These are phyloP conservation scores for Colletotrichum godetiae DNA, from an alignment of 2,329 filamentous ascomycete species.

Conservation along the genomic window DNA sequence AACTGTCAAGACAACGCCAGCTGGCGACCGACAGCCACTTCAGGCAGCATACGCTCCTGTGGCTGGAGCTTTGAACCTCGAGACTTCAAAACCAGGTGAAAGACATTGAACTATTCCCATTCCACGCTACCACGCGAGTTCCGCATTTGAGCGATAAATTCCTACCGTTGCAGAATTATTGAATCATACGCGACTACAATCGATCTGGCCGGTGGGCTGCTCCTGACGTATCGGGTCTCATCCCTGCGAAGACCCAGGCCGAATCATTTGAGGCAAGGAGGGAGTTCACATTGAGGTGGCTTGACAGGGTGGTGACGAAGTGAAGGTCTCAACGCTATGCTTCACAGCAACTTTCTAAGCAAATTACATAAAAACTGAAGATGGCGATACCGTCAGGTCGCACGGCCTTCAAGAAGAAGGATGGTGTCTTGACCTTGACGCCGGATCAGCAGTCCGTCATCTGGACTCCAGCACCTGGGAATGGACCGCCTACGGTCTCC, in stretches of 20 bases:
- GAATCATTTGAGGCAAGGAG: not conserved
- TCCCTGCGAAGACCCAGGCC: conserved; percentile 7
- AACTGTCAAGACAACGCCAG: not conserved
- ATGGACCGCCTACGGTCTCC: conserved; percentile 73
- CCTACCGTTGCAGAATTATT: not conserved
- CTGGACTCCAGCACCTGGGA: conserved; percentile 80
- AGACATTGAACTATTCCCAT: not conserved
- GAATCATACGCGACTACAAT: not conserved
- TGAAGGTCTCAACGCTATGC: not conserved
- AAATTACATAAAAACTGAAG: not conserved
- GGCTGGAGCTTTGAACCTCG: conserved; percentile 21
- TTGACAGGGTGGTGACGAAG: conserved; percentile 15
- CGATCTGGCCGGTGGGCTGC: conserved; percentile 27
- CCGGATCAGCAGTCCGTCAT: conserved; percentile 78
- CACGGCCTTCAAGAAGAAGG: conserved; percentile 93
- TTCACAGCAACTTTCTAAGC: not conserved
- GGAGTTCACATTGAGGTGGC: not conserved
- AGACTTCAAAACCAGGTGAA: conserved; percentile 23
- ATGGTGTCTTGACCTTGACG: conserved; percentile 83
- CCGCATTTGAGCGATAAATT: not conserved
- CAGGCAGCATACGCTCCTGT: conserved; percentile 18
- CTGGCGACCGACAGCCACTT: conserved; percentile 9
- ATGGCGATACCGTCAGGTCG: conserved; percentile 74
- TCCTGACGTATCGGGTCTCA: conserved; percentile 20
- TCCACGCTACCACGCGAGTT: not conserved